These are phyloP conservation scores for Plantago lanceolata DNA, from an alignment of 305 asterid genomes.

Conservation along the genomic window DNA sequence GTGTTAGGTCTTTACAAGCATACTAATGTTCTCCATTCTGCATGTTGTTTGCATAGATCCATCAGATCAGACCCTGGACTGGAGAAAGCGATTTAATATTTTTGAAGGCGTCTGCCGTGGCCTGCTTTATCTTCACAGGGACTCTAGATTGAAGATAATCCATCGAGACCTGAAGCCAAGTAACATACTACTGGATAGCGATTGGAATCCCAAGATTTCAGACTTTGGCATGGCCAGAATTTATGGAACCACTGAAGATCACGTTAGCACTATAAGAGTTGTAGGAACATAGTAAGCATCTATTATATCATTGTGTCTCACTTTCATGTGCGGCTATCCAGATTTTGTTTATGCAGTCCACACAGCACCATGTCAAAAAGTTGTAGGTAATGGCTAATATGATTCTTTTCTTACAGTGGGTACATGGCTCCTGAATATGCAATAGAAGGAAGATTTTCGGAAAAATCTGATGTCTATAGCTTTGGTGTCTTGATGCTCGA, in stretches of 20 bases:
- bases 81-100: constrained; percentile 42
- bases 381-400: neutral
- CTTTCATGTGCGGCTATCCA: neutral
- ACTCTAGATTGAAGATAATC: constrained; percentile 47
- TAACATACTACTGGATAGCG: constrained; percentile 43
- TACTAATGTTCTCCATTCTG: neutral
- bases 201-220: constrained; percentile 53
- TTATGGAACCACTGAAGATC: constrained; percentile 43
- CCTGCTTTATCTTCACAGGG: constrained; percentile 57
- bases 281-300: constrained; percentile 56
- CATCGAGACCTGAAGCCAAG: constrained; percentile 52
- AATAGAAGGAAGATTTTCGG: constrained; percentile 50
- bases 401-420: constrained; percentile 37
- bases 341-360: neutral
- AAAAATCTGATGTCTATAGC: constrained; percentile 52
- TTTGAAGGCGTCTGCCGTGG: constrained; percentile 51
- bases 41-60: constrained; percentile 26
- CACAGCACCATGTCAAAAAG: neutral
- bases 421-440: constrained; percentile 61
- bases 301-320: neutral
- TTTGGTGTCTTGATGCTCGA: constrained; percentile 50
- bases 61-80: constrained; percentile 34
- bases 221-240: constrained; percentile 64
- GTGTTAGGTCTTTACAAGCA: constrained; percentile 9
- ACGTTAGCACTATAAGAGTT: constrained; percentile 48